These are phyloP conservation scores for Thymus quinquecostatus DNA, from an alignment of 257 asterid species.

Conservation along the genomic window DNA sequence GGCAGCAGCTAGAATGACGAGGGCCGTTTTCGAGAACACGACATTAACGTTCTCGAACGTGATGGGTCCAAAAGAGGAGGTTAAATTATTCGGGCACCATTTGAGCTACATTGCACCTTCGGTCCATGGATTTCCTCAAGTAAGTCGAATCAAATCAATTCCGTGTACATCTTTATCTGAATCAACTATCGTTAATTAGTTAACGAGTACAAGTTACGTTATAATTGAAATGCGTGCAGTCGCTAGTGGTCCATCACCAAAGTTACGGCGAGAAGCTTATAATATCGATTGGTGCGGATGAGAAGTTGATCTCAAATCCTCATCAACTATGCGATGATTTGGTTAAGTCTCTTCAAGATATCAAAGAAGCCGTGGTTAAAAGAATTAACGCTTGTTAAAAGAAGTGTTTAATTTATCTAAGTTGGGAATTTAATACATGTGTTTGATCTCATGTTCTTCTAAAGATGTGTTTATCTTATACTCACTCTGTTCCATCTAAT, in stretches of 20 bases:
- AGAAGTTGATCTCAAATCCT: constrained; percentile 48
- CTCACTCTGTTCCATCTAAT: too few species aligned
- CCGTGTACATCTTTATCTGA: too few species aligned
- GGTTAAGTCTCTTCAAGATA: constrained; percentile 33
- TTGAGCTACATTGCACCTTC: constrained; percentile 49
- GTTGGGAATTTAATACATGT: too few species aligned
- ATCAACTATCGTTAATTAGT: background rate
- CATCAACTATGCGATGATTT: constrained; percentile 49
- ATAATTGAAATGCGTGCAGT: constrained; percentile 30
- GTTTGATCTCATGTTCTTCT: too few species aligned
- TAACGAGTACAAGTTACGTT: too few species aligned
- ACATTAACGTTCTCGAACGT: constrained; percentile 40
- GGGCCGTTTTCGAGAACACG: constrained; percentile 30
- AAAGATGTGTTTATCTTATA: too few species aligned
- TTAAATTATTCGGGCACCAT: constrained; percentile 45
- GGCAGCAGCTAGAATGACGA: constrained; percentile 30
- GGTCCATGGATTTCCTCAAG: constrained; percentile 43
- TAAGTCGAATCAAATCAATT: background rate
- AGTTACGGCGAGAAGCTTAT: constrained; percentile 47
- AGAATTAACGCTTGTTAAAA: background rate
- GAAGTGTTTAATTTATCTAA: too few species aligned
- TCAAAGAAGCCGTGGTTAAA: constrained; percentile 34
- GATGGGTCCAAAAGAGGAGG: constrained; percentile 53
- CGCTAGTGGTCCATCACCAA: constrained; percentile 41
- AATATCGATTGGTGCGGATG: constrained; percentile 45